Evolutionary conservation across 768 basidiomycete genomes (phyloP), one percentile per base, ranked within the genome.

Genomic region (Pleurotus salmoneostramineus): DNA sequence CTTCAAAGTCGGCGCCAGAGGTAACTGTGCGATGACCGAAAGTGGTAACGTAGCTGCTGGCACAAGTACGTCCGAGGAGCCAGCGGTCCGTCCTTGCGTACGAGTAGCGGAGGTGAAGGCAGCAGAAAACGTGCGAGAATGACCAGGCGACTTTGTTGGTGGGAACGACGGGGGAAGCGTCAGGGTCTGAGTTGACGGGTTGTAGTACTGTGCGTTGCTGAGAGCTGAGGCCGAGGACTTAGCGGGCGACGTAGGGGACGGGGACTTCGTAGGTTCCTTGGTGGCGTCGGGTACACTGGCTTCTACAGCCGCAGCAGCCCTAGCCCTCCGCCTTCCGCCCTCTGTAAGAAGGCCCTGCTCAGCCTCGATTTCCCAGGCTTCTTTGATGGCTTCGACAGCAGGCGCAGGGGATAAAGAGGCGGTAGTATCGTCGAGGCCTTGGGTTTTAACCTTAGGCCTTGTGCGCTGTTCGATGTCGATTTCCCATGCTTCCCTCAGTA

Each of bases 321-420:
- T 74, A 17, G 85, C 84, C 15, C 87, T 79, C 36, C 89, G 74
- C 62, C 79, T 82, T 14, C 85, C 88, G 15, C 88, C 91, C 63
- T 91, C 91, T 0, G 89, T 89, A 33, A 87, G 65, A 49, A 91
- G 66, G 0, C 88, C 89, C 59, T 85, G 85, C 64, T 91, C 89
- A 0, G 87, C 88, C 59, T 90, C 89, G 33, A 88, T 77, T 62
- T 92, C 91, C 89, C 89, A 91, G n/a, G 77, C 67, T 64, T 91
- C 91, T 64, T 88, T 91, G 8, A 75, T 64, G 0, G 78, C 69
- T 44, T 74, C 77, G 60, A 37, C 34, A 50, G 40, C 2, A 60
- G 34, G 36, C 55, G 56, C 40, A 21, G 34, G 52, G 57, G 60
- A 8, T 17, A 45, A 45, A n/a, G 33, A n/a, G 36, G 56, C 47